Base-by-base conservation (phyloP, 2,329 filamentous ascomycete species). In the Paramyrothecium sp. region DNA sequence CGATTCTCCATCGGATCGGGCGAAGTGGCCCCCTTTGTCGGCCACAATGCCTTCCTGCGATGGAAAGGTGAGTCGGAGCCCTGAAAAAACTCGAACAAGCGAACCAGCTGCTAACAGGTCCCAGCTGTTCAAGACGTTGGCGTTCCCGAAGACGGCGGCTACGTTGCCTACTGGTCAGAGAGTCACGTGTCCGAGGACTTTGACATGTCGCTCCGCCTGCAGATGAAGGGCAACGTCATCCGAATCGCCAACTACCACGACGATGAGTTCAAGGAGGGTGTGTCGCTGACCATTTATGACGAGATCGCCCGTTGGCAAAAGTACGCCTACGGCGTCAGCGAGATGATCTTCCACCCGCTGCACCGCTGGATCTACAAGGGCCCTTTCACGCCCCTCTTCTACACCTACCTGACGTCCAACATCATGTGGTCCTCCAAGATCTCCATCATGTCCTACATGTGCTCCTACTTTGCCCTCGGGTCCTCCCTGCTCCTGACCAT, bases 111-210 rank as follows among this genome's bases (percentile, higher is more conserved):
- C 51, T 53, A 53, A 53, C 26, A 30, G 26, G 26, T 33, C 30
- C 19, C 30, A 53, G 51, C 51, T 38, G 30, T 53, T 7, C 51
- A 53, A 33, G 56, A 55, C 47, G 53, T 53, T 30, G 56, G 51
- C 20, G 30, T 30, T 17, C n/a, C 30, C 5, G 51, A 53, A 17
- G 51, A 53, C 16, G 69, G 86, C 54, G 82, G 81, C 12, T 80
- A 85, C 61, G 82, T 86, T 16, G 86, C 87, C 63, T 91, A 85
- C 73, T 92, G 89, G 89, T 90, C 88, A 8, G 89, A 92, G 68
- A 81, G 80, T 4, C 88, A 89, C 64, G 89, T 92, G 0, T 91
- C 89, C 0, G 89, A 92, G 60, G 89, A 92, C 65, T 92, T 92
- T 55, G 89, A 92, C 60, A 89, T 91, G 74, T 83, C 87, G 12